Base-by-base conservation (phyloP, 768 basidiomycete genomes). In the Fistulinella prunicolor region DNA sequence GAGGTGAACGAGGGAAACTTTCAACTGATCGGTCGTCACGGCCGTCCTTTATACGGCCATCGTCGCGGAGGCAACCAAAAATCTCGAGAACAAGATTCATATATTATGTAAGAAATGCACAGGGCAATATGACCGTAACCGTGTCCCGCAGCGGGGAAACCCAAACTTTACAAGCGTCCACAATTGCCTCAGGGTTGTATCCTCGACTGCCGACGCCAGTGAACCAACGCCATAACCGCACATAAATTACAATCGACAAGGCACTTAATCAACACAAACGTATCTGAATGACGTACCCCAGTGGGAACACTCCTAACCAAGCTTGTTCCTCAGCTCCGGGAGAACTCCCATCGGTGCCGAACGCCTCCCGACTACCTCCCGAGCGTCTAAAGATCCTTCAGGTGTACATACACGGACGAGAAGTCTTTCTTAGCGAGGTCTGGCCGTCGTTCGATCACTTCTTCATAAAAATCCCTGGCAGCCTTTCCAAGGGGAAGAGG, bases 381-480 rank as follows among this genome's bases (percentile, higher is more conserved):
- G 10, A 28, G 10, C 6, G 10, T 36, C 35, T 28, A 50, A 10
- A 47, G 30, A 8, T 61, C 59, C 57, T 73, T 58, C 47, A 93
- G 69, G 63, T 81, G 83, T 42, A 73, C 69, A 64, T 90, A 94
- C 21, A 94, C 82, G 12, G 82, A 82, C 29, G 88, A 91, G 61
- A 94, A 94, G 57, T 94, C 92, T 58, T 82, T 85, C 41, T 62
- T 73, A 1, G 74, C 80, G 19, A 90, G 72, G 42, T 79, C 85
- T 1, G 84, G 82, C 22, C 77, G 71, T 40, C 70, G 66, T 56
- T 67, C 53, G 4, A 86, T 69, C 41, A 82, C 77, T 22, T 73
- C 68, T 5, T 66, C 66, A 64, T 94, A 94, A 22, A 94, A 62
- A 3, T 68, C 63, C 56, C 79, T 73, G 8, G 89, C 87, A 4